Base-by-base conservation (phyloP, 2,329 filamentous ascomycete species). In the Colletotrichum sp. region DNA sequence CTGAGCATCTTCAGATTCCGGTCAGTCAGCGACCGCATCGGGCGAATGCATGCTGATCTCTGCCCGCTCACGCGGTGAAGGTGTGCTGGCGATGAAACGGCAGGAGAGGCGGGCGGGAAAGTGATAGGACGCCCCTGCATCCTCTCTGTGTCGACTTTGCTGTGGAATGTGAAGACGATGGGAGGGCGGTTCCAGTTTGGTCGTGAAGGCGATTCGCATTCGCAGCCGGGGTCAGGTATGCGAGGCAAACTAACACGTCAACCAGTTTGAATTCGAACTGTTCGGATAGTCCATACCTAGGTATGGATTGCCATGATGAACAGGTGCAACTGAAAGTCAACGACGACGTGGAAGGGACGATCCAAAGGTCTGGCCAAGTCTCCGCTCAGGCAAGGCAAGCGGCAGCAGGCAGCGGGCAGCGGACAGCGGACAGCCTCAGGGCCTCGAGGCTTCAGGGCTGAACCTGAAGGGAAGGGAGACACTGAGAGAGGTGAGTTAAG, bases 111-210 rank as follows among this genome's bases (percentile, higher is more conserved):
- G 21, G 43, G 34, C n/a, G 18, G 43, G 52, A 67, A n/a, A 32
- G 36, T 69, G 71, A 68, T 68, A 34, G 21, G 64, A 57, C 28
- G 65, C 73, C 70, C 73, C 73, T 68, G 73, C 69, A 58, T 65
- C 55, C 28, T 38, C 8, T 61, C 21, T 32, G 65, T 58, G 26
- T 34, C 36, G 43, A 43, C 65, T 21, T 36, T 24, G 24, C 36
- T 48, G 63, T 36, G 67, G 67, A 68, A 68, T 69, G 52, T 38
- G 67, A 10, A 21, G 21, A 28, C 32, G 52, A 58, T 34, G 63
- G 15, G 32, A 68, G 21, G 36, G 32, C 36, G 57, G 21, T 70
- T 63, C 67, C 24, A 52, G 9, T 48, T 43, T 61, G 4, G 34
- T 15, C 16, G 10, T 26, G 63, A 12, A 28, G 30, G 32, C 38